Conservation (phyloP, 2,329 filamentous ascomycete species). For the Alternaria arbusti region DNA sequence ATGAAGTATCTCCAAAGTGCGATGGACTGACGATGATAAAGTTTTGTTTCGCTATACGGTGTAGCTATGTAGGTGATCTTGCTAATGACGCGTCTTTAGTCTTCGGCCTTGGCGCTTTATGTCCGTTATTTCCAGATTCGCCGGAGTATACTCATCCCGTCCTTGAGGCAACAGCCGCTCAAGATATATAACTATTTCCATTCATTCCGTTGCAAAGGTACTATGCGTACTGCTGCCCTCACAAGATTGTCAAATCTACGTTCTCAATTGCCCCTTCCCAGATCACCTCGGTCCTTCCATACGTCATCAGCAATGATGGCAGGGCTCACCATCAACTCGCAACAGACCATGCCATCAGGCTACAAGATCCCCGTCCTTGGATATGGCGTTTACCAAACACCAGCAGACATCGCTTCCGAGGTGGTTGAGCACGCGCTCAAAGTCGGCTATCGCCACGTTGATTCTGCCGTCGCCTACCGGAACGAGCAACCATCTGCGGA, state of each 20-base stretch:
- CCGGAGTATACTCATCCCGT: neutral
- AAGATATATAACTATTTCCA: neutral
- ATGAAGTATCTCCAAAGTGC: neutral
- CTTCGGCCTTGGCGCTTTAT: neutral
- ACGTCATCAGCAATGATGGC: constrained; percentile 49
- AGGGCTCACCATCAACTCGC: constrained; percentile 54
- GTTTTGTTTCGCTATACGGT: neutral
- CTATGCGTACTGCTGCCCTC: constrained; percentile 13
- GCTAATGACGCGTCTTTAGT: neutral
- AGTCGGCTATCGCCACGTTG: constrained; percentile 68
- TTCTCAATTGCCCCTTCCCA: constrained; percentile 14
- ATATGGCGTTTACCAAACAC: constrained; percentile 60
- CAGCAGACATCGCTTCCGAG: constrained; percentile 62
- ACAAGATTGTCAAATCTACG: constrained; percentile 19
- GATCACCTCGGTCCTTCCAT: constrained; percentile 17
- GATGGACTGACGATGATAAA: neutral
- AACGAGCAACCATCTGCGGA: constrained; percentile 73
- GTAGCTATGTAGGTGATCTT: neutral
- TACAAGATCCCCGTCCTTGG: constrained; percentile 67
- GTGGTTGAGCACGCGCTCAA: constrained; percentile 66
- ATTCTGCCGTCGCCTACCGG: constrained; percentile 68
- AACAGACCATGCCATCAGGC: constrained; percentile 63
- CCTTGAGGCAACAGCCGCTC: neutral
- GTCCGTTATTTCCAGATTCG: neutral
- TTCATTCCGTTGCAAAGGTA: neutral